Percentiles rank a stretch among this genome's conserved stretches.
Conservation (phyloP, 495 filamentous ascomycete genomes). For the Baudoinia panamericana region DNA sequence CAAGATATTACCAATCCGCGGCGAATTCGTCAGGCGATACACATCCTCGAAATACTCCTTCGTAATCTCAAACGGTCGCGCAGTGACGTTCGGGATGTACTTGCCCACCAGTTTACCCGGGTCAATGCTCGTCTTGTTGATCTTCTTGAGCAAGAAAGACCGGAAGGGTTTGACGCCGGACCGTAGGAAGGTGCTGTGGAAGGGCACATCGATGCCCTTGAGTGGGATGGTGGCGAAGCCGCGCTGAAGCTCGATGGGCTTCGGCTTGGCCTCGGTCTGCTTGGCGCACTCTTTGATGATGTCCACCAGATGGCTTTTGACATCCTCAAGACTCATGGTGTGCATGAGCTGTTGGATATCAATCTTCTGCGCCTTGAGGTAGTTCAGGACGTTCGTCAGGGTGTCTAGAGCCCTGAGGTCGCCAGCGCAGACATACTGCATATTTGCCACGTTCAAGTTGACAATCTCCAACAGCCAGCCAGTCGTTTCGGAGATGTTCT, state of each 20-base stretch:
- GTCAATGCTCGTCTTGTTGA: slow-evolving; percentile 95
- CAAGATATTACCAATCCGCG: slow-evolving; percentile 77
- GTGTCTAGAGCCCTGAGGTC: slow-evolving; percentile 93
- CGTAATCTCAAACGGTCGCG: slow-evolving; percentile 82
- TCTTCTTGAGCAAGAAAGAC: slow-evolving; percentile 95
- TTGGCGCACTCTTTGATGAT: slow-evolving; percentile 77
- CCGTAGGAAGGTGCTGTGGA: slow-evolving; percentile 95
- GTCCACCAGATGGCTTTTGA: slow-evolving; percentile 69
- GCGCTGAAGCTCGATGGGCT: slow-evolving; percentile 74
- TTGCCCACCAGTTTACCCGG: slow-evolving; percentile 92
- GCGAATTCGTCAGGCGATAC: slow-evolving; percentile 81
- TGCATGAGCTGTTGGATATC: slow-evolving; percentile 88
- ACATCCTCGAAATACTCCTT: slow-evolving; percentile 99
- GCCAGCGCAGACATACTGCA: slow-evolving; percentile 96
- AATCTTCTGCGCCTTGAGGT: slow-evolving; percentile 85
- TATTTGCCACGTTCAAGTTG: slow-evolving; percentile 97
- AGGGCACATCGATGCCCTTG: slow-evolving; percentile 92
- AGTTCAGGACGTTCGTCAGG: slow-evolving; percentile 83
- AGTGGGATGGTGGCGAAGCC: slow-evolving; percentile 96
- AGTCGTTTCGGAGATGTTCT: slow-evolving; percentile 81
- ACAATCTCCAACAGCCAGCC: slow-evolving; percentile 95
- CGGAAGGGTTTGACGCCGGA: slow-evolving; percentile 98
- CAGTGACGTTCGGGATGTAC: slow-evolving; percentile 98
- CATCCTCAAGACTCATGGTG: slow-evolving; percentile 64
- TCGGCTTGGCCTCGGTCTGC: slow-evolving; percentile 75